Conservation (phyloP, 1,284 basidiomycete genomes). For the Peniophora sp. region DNA sequence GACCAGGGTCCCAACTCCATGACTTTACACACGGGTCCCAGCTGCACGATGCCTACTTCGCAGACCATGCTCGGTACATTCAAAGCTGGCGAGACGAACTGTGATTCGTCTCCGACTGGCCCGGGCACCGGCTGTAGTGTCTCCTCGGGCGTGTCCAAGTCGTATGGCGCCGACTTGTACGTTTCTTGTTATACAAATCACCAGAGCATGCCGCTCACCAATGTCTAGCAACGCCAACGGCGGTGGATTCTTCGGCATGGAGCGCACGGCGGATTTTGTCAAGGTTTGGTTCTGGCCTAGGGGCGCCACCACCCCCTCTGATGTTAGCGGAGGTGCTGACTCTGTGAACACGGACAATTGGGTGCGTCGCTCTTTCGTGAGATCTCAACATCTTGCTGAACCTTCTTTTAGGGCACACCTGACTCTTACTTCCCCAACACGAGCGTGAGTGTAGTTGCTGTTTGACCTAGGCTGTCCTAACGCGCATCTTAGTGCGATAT, state of each 20-base stretch:
- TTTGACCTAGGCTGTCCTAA: too few relatives aligned
- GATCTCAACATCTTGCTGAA: neutral
- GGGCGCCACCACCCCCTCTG: conserved; percentile 33
- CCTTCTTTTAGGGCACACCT: conserved; percentile 38
- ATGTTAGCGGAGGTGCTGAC: conserved; percentile 31
- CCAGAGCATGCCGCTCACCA: too few relatives aligned
- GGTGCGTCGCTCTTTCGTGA: conserved; percentile 16
- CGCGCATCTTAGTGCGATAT: too few relatives aligned
- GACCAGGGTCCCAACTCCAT: conserved; percentile 44
- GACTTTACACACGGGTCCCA: conserved; percentile 55
- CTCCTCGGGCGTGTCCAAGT: conserved; percentile 29
- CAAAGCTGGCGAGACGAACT: conserved; percentile 10
- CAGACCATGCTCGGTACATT: neutral
- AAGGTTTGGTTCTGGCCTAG: conserved; percentile 58
- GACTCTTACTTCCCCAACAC: conserved; percentile 48
- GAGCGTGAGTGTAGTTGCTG: too few relatives aligned
- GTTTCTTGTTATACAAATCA: too few relatives aligned
- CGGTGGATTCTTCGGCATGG: conserved; percentile 34
- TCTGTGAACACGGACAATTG: conserved; percentile 39
- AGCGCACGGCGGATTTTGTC: conserved; percentile 36
- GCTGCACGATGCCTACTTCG: conserved; percentile 9
- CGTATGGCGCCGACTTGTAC: conserved; percentile 48
- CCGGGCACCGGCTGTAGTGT: conserved; percentile 61
- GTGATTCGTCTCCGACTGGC: conserved; percentile 29
- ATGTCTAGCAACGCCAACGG: conserved; percentile 19